Evolutionary conservation across 202 grass and related monocot genomes (phyloP), one percentile per base, ranked within the genome.

Genomic region (Eragrostis tef): DNA sequence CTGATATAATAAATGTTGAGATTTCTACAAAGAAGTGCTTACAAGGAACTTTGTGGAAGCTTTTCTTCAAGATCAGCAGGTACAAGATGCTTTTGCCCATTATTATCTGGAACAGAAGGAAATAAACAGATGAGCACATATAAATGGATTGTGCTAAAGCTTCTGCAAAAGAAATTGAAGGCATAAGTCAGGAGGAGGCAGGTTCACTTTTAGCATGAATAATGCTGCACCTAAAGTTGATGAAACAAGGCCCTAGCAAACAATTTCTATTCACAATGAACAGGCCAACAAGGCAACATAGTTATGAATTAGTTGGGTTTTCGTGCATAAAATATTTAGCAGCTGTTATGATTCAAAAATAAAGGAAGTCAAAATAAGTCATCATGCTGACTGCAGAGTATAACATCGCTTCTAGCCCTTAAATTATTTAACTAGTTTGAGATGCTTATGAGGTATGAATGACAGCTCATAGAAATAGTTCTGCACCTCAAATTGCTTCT

Each of bases 31-130:
- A 58, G 8, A 83, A 57, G 79, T 79, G 20, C 88, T 82, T 93
- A 98, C 92, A 91, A 67, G n/a, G 69, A 91, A 66, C 82, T 90
- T 34, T 90, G 58, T 48, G 87, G 82, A 69, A 80, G 17, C 69
- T 90, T 85, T 60, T 77, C 75, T 78, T 81, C 50, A 53, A 79
- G 65, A 45, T 56, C 52, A 75, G 26, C 50, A 71, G 86, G 70
- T 19, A 80, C 67, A 65, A 43, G 79, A 59, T 73, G 85, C 81
- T 91, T 91, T 80, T 54, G 25, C 34, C 74, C 79, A 2, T 70
- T 84, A 82, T 88, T 84, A 89, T 79, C 91, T 94, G 86, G 72
- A 86, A 86, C 39, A 79, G 73, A 80, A 54, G 49, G 20, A 79
- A 68, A 49, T 14, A 73, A 48, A 66, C 29, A 31, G 15, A 67